Conservation (phyloP, 257 asterid genomes). For the Solanum gracilifrons region DNA sequence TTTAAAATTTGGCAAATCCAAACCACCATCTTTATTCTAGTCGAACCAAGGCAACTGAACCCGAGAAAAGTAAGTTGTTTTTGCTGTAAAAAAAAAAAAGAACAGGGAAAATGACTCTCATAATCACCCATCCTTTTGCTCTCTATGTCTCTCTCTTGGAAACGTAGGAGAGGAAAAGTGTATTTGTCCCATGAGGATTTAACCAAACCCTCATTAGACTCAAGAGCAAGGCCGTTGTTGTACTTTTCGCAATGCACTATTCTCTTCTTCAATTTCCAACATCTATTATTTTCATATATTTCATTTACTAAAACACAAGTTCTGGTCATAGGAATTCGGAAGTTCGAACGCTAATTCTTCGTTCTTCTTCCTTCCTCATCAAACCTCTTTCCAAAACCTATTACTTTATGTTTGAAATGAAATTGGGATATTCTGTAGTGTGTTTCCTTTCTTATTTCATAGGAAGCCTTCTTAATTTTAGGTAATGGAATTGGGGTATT, state of each 20-base stretch:
- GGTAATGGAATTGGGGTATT: not conserved
- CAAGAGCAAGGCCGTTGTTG: not conserved
- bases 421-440: not conserved
- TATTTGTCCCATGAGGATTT: not conserved
- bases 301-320: not conserved
- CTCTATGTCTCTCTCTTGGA: slow-evolving; percentile 24
- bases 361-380: not conserved
- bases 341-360: not conserved
- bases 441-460: not conserved
- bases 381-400: not conserved
- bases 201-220: not conserved
- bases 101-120: not conserved
- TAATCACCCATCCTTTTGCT: slow-evolving; percentile 17
- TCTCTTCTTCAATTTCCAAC: not conserved
- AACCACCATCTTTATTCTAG: not conserved
- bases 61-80: not conserved
- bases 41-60: not conserved
- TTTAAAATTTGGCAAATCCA: not conserved
- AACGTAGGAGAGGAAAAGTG: slow-evolving; percentile 38
- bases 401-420: not conserved
- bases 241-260: slow-evolving; percentile 5
- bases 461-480: not conserved
- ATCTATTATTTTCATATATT: not conserved
- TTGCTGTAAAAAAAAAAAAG: slow-evolving; percentile 1
- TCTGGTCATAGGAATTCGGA: not conserved